Conservation (phyloP, 2,329 filamentous ascomycete species). For the Fusarium citri region DNA sequence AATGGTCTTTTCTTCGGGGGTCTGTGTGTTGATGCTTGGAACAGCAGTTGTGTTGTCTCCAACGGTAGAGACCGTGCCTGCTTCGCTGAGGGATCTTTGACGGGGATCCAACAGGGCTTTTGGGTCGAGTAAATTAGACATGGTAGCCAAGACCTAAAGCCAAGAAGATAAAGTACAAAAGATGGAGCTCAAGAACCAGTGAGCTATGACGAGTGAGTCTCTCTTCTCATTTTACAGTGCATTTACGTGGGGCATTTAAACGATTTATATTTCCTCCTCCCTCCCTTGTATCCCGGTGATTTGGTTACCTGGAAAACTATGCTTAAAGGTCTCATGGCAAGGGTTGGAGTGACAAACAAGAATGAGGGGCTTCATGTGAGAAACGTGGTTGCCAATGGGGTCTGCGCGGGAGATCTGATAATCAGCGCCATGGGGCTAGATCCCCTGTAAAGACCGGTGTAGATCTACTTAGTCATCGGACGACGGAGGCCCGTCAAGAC, state of each 20-base stretch:
- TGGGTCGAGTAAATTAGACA: slow-evolving; percentile 35
- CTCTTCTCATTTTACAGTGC: not conserved
- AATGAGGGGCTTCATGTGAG: slow-evolving; percentile 7
- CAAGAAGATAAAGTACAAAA: not conserved
- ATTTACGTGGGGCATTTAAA: slow-evolving; percentile 20
- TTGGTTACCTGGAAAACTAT: slow-evolving; percentile 4
- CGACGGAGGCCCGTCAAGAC: not conserved
- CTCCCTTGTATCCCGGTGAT: not conserved
- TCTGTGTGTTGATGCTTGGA: slow-evolving; percentile 25
- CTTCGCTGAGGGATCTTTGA: slow-evolving; percentile 32
- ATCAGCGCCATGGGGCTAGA: not conserved
- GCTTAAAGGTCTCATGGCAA: slow-evolving; percentile 13
- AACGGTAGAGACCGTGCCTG: slow-evolving; percentile 17
- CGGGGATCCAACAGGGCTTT: slow-evolving; percentile 31
- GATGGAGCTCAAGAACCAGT: slow-evolving; percentile 23
- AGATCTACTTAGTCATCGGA: slow-evolving; percentile 24
- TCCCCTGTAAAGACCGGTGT: not conserved
- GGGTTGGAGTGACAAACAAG: slow-evolving; percentile 1
- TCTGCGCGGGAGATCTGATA: slow-evolving; percentile 8
- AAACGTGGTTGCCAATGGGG: slow-evolving; percentile 14
- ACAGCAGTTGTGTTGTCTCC: slow-evolving; percentile 22
- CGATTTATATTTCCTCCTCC: slow-evolving; percentile 16
- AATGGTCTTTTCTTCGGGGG: not conserved
- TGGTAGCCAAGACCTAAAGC: slow-evolving; percentile 11
- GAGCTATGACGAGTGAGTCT: slow-evolving; percentile 27